A percentile compares a stretch with the other conserved stretches of the same genome.
phyloP scores from a whole-genome alignment of 257 asterid genomes.

The Scutellaria barbata region DNA sequence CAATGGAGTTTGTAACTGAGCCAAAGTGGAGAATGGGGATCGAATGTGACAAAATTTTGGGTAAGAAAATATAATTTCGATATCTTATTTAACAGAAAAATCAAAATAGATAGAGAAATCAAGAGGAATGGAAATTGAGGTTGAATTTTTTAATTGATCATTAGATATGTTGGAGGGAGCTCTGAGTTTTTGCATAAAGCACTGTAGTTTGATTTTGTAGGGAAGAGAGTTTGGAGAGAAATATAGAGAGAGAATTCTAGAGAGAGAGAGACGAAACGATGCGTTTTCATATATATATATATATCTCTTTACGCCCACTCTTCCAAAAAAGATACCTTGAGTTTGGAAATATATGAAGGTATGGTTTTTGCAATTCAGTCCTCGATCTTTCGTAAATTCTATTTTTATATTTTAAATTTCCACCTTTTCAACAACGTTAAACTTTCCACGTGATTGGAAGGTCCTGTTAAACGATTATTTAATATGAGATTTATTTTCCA shows the following conservation, averaged over 20 bases:
- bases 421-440: no score
- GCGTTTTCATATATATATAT: constrained; percentile 49
- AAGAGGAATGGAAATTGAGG: constrained; percentile 26
- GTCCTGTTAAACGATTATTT: no score
- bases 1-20: constrained; percentile 47
- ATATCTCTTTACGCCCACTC: constrained; percentile 51
- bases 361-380: constrained; percentile 32
- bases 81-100: constrained; percentile 15
- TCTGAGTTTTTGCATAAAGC: constrained; percentile 45
- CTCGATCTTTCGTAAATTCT: neutral
- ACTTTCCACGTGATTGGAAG: no score
- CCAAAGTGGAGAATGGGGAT: constrained; percentile 46
- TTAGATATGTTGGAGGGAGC: constrained; percentile 47
- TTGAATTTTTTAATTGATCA: constrained; percentile 29
- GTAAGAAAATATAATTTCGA: constrained; percentile 26
- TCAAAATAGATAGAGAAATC: neutral
- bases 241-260: constrained; percentile 27
- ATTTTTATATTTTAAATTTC: neutral
- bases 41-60: constrained; percentile 40
- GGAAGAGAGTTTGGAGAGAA: constrained; percentile 42
- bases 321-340: constrained; percentile 40
- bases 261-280: constrained; percentile 42
- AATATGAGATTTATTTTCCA: no score
- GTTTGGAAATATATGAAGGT: constrained; percentile 39
- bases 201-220: constrained; percentile 51